Conservation (phyloP, 2,329 filamentous ascomycete genomes). For the Juglanconis sp. region DNA sequence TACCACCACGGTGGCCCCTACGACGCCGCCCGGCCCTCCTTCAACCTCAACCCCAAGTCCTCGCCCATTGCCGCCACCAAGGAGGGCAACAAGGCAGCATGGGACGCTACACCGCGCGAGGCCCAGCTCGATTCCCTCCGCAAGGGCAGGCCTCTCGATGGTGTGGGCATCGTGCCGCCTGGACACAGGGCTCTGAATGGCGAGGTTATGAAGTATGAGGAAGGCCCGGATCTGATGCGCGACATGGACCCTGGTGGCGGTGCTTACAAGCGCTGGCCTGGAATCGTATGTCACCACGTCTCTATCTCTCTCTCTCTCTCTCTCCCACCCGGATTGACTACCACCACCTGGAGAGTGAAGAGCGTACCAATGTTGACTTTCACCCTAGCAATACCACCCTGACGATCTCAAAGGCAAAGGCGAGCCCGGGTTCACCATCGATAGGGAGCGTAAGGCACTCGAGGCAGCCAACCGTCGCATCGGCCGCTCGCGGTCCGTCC, state of each 20-base stretch:
- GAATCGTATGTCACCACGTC: constrained; percentile 59
- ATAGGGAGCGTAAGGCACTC: constrained; percentile 63
- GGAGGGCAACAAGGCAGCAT: constrained; percentile 69
- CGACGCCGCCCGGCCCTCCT: constrained; percentile 73
- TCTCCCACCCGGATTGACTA: neutral
- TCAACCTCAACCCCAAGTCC: constrained; percentile 61
- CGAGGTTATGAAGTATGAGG: constrained; percentile 71
- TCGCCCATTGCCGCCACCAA: constrained; percentile 76
- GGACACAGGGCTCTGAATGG: constrained; percentile 68
- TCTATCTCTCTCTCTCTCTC: neutral
- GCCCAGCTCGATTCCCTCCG: constrained; percentile 71
- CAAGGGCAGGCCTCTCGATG: constrained; percentile 76
- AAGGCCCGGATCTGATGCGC: constrained; percentile 83
- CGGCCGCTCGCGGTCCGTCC: constrained; percentile 23
- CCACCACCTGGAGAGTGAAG: neutral
- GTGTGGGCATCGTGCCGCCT: constrained; percentile 72
- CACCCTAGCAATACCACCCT: constrained; percentile 60
- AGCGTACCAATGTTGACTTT: neutral
- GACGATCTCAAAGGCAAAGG: constrained; percentile 81
- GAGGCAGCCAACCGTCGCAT: constrained; percentile 30
- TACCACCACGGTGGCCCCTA: constrained; percentile 93
- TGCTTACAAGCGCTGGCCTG: constrained; percentile 74
- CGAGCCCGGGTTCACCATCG: constrained; percentile 70
- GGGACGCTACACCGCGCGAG: constrained; percentile 77
- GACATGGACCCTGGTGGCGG: constrained; percentile 66